Conservation (phyloP, 768 basidiomycete genomes). For the Lactifluus subvellereus region DNA sequence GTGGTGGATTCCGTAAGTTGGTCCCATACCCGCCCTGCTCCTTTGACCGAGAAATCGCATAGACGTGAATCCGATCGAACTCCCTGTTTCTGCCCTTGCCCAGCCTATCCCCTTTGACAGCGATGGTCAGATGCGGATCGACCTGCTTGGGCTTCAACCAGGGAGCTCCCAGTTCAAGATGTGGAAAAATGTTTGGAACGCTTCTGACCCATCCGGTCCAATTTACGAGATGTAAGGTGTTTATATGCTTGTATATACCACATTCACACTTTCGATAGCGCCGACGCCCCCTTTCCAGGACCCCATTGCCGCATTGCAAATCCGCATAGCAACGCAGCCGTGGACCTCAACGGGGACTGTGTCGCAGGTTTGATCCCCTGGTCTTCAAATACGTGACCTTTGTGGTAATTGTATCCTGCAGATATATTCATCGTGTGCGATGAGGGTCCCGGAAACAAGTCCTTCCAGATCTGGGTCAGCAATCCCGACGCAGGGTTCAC, state of each 20-base stretch:
- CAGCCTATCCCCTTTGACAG: conserved; percentile 88
- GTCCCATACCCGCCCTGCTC: background rate
- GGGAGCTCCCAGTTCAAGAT: conserved; percentile 45
- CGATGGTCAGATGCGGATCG: conserved; percentile 84
- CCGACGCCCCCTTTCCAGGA: conserved; percentile 54
- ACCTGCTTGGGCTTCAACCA: conserved; percentile 62
- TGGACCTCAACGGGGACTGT: conserved; percentile 95
- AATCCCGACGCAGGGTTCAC: conserved; percentile 69
- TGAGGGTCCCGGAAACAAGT: conserved; percentile 43
- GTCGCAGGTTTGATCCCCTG: conserved; percentile 59
- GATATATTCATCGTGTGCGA: conserved; percentile 90
- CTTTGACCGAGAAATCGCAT: background rate
- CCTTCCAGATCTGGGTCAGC: conserved; percentile 92
- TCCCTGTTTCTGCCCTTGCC: conserved; percentile 59
- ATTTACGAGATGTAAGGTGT: conserved; percentile 62
- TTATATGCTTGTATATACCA: background rate
- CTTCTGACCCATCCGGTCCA: conserved; percentile 43
- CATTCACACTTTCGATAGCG: conserved; percentile 13
- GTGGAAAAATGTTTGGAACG: conserved; percentile 81
- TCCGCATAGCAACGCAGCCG: conserved; percentile 91
- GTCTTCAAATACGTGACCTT: background rate
- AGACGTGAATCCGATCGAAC: conserved; percentile 37
- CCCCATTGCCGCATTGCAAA: conserved; percentile 70
- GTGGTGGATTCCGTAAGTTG: conserved; percentile 60
- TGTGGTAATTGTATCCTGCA: conserved; percentile 27